phyloP scores from a whole-genome alignment of 768 basidiomycete species.

The Tephrocybe sp. region DNA sequence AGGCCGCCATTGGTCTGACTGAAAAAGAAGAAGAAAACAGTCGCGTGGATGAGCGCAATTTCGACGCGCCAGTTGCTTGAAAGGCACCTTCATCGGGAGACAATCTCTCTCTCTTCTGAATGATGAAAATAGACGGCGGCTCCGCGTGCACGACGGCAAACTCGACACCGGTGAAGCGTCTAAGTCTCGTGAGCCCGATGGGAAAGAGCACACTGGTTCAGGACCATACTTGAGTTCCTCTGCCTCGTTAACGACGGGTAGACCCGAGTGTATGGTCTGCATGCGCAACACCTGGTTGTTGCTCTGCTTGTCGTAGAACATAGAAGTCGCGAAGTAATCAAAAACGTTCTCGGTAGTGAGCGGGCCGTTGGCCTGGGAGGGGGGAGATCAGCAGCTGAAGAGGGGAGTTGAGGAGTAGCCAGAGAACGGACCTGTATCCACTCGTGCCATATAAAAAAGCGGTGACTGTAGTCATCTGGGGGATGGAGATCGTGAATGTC shows the following conservation, averaged over 20 bases:
- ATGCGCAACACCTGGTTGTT: slow-evolving; percentile 91
- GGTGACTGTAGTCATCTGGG: slow-evolving; percentile 76
- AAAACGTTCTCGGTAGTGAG: slow-evolving; percentile 78
- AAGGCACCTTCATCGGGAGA: slow-evolving; percentile 78
- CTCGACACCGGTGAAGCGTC: slow-evolving; percentile 86
- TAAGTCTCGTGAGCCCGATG: slow-evolving; percentile 9
- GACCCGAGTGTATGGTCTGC: slow-evolving; percentile 89
- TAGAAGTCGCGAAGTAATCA: slow-evolving; percentile 87
- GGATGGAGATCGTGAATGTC: slow-evolving; percentile 70
- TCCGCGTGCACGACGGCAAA: slow-evolving; percentile 82
- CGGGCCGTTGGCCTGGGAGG: slow-evolving; percentile 67
- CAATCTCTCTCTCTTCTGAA: slow-evolving; percentile 84
- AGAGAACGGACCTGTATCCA: slow-evolving; percentile 67
- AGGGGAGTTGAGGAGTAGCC: not conserved
- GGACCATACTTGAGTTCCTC: slow-evolving; percentile 76
- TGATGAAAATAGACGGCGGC: slow-evolving; percentile 82
- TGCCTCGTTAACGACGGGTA: slow-evolving; percentile 73
- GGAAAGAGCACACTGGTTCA: not conserved
- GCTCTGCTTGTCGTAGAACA: slow-evolving; percentile 94
- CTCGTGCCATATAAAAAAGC: slow-evolving; percentile 90
- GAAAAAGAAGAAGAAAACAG: slow-evolving; percentile 14
- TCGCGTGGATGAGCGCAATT: slow-evolving; percentile 10
- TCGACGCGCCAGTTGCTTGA: slow-evolving; percentile 1
- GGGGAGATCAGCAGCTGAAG: slow-evolving; percentile 2
- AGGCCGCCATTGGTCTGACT: slow-evolving; percentile 80